Conservation (phyloP, 164 flowering plant genomes). For the Pachysandra terminalis region DNA sequence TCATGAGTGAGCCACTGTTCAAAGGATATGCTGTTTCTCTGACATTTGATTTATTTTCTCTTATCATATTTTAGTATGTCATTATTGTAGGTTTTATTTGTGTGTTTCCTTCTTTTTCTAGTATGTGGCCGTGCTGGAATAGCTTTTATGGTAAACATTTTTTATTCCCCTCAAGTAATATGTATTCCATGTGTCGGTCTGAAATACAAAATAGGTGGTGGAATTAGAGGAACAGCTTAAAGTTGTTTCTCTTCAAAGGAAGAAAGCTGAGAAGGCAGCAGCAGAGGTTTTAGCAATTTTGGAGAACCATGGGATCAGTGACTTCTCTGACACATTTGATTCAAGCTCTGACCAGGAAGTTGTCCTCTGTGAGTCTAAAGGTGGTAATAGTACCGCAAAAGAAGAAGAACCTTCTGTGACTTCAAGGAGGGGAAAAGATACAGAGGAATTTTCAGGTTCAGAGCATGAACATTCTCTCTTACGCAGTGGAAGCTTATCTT, state of each 20-base stretch:
- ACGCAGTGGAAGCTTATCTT: slow-evolving; percentile 63
- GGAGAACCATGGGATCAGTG: slow-evolving; percentile 55
- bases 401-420: slow-evolving; percentile 29
- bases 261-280: slow-evolving; percentile 79
- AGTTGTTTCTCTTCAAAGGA: slow-evolving; percentile 62
- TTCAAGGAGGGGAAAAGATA: slow-evolving; percentile 25
- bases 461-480: slow-evolving; percentile 45
- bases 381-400: slow-evolving; percentile 21
- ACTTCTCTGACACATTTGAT: slow-evolving; percentile 50
- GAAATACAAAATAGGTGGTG: slow-evolving; percentile 41
- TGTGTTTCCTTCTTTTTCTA: neutral
- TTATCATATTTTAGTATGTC: neutral
- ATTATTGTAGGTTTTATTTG: neutral
- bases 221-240: slow-evolving; percentile 84
- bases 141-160: neutral
- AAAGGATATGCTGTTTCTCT: neutral
- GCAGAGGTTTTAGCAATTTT: slow-evolving; percentile 71
- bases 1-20: neutral
- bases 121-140: too few species aligned
- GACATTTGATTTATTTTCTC: neutral
- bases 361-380: slow-evolving; percentile 27
- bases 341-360: slow-evolving; percentile 60
- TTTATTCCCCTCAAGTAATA: neutral
- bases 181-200: slow-evolving; percentile 3
- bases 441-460: slow-evolving; percentile 42